Evolutionary conservation across 2,329 filamentous ascomycete genomes (phyloP).

Genomic region (Hypoxylon sp.): DNA sequence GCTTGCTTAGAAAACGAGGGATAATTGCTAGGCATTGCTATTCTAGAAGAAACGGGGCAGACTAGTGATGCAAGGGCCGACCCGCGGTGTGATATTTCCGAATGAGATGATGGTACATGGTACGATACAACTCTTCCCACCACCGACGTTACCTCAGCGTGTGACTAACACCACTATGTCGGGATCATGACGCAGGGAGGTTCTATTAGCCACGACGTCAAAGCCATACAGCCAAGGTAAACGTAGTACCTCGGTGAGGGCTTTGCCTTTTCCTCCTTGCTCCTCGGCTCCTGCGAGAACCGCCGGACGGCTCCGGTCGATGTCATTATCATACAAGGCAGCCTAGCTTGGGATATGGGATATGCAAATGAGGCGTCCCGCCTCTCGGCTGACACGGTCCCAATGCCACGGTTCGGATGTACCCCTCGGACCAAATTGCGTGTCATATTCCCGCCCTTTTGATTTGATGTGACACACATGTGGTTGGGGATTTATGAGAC

Average conservation of each 20-base stretch:
- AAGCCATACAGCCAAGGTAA: background rate
- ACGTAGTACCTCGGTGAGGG: slow-evolving; percentile 8
- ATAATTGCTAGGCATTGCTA: slow-evolving; percentile 17
- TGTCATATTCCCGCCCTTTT: background rate
- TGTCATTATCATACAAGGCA: background rate
- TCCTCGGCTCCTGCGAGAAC: background rate
- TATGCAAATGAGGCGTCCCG: slow-evolving; percentile 1
- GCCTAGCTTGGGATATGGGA: background rate
- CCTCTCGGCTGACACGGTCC: slow-evolving; percentile 1
- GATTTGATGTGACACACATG: background rate
- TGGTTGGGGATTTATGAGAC: background rate
- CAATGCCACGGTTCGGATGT: slow-evolving; percentile 13
- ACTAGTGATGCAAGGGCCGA: background rate
- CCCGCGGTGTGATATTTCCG: slow-evolving; percentile 5
- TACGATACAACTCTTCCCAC: slow-evolving; percentile 1
- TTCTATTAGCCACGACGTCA: background rate
- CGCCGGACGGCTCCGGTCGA: slow-evolving; percentile 1
- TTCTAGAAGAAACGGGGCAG: slow-evolving; percentile 23
- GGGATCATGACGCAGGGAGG: background rate
- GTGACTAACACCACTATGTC: slow-evolving; percentile 1
- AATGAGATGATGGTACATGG: slow-evolving; percentile 6
- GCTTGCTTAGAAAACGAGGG: slow-evolving; percentile 24
- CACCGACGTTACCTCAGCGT: background rate
- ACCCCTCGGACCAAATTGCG: slow-evolving; percentile 14
- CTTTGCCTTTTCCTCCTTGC: too few species aligned